phyloP scores from a whole-genome alignment of 345 rosid species.

The Camelina neglecta region DNA sequence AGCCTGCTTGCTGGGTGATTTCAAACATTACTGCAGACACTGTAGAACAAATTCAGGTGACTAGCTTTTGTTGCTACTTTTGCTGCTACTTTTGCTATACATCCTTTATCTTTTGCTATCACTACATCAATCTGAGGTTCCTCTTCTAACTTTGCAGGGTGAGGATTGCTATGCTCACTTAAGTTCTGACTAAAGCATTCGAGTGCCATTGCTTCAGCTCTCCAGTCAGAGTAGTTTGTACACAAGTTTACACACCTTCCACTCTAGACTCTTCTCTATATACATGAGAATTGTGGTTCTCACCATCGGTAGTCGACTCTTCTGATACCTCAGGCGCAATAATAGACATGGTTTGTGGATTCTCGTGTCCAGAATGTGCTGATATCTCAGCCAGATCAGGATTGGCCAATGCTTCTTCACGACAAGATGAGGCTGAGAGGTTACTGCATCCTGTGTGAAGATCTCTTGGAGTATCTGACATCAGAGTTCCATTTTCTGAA shows the following conservation, averaged over 20 bases:
- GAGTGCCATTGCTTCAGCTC: slow-evolving; percentile 33
- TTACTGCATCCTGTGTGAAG: slow-evolving; percentile 8
- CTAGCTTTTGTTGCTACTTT: neutral
- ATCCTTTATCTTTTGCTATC: neutral
- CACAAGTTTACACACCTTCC: neutral
- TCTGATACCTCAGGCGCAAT: slow-evolving; percentile 17
- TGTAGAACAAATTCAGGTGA: neutral
- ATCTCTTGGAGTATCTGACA: slow-evolving; percentile 28
- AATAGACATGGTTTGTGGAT: slow-evolving; percentile 23
- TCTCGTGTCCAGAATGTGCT: slow-evolving; percentile 19
- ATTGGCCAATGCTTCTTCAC: slow-evolving; percentile 10
- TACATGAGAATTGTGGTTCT: neutral
- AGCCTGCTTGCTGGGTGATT: neutral
- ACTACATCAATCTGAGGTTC: slow-evolving; percentile 9
- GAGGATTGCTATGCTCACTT: slow-evolving; percentile 18
- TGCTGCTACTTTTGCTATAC: neutral
- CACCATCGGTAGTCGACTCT: slow-evolving; percentile 6
- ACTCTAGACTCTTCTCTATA: neutral
- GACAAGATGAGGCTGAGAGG: slow-evolving; percentile 5
- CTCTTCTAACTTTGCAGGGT: slow-evolving; percentile 13
- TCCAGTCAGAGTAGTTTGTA: slow-evolving; percentile 25
- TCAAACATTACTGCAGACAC: slow-evolving; percentile 10
- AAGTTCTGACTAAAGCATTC: slow-evolving; percentile 42
- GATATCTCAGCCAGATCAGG: slow-evolving; percentile 11
- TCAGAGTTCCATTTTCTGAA: slow-evolving; percentile 16